Percentiles rank a stretch among this genome's conserved stretches.
These are phyloP conservation scores for Coccomyxa sp. DNA, from an alignment of 139 green algal genomes.

Conservation along the genomic window DNA sequence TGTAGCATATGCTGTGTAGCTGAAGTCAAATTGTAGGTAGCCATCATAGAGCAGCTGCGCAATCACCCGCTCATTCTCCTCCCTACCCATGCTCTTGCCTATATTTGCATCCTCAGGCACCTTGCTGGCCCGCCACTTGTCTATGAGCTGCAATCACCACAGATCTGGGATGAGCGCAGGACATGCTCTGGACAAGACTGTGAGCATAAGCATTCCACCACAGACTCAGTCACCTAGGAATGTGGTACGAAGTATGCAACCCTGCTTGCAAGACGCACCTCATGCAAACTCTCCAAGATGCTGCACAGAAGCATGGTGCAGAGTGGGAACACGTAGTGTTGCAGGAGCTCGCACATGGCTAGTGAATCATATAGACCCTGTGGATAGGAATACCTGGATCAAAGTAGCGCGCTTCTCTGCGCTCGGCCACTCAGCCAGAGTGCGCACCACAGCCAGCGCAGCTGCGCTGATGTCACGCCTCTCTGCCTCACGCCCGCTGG, in stretches of 20 bases:
- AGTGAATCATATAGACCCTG: neutral
- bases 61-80: constrained; percentile 35
- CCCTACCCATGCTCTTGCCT: constrained; percentile 23
- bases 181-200: too few relatives aligned
- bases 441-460: constrained; percentile 9
- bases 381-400: constrained; percentile 58
- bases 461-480: constrained; percentile 26
- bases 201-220: too few relatives aligned
- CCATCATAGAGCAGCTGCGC: constrained; percentile 9
- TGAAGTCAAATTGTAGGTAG: constrained; percentile 47
- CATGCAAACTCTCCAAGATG: too few relatives aligned
- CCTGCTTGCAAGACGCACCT: too few relatives aligned
- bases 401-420: constrained; percentile 51
- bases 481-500: neutral
- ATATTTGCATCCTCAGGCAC: neutral
- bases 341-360: neutral
- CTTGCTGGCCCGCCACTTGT: neutral
- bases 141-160: neutral
- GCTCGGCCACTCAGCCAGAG: constrained; percentile 8
- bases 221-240: too few relatives aligned
- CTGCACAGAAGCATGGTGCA: too few relatives aligned
- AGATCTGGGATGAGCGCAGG: too few relatives aligned
- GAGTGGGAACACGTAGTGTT: too few relatives aligned
- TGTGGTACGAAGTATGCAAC: too few relatives aligned
- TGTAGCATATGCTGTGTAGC: constrained; percentile 47